Conservation (phyloP, 2,329 filamentous ascomycete species). For the Penicillium fuscoglaucum region DNA sequence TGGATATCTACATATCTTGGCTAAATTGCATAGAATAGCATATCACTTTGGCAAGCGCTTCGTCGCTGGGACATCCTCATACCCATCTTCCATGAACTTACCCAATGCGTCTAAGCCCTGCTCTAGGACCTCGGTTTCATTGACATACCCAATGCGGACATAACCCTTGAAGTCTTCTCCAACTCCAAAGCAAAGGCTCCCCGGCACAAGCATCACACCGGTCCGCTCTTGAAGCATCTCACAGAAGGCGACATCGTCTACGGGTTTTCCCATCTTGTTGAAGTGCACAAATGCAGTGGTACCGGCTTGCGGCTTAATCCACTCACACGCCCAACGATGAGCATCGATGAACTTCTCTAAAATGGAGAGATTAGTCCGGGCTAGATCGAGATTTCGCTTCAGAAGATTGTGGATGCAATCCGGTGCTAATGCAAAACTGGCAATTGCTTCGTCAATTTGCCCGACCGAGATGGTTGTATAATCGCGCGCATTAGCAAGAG, state of each 20-base stretch:
- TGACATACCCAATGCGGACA: constrained; percentile 75
- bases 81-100: constrained; percentile 57
- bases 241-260: constrained; percentile 74
- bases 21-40: background rate
- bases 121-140: constrained; percentile 67
- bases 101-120: constrained; percentile 61
- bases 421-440: constrained; percentile 69
- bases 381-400: constrained; percentile 64
- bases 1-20: background rate
- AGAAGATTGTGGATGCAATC: constrained; percentile 65
- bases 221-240: constrained; percentile 65
- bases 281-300: constrained; percentile 79
- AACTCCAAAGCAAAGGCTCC: constrained; percentile 69
- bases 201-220: constrained; percentile 74
- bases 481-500: constrained; percentile 66
- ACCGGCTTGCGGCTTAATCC: constrained; percentile 73
- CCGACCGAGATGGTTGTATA: constrained; percentile 87
- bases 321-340: constrained; percentile 64
- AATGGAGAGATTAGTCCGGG: constrained; percentile 65
- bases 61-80: constrained; percentile 51
- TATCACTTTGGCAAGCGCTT: constrained; percentile 18
- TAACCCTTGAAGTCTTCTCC: constrained; percentile 68
- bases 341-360: constrained; percentile 68
- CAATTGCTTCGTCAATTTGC: constrained; percentile 77
- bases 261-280: constrained; percentile 57